Evolutionary conservation across 805 yeast genomes (phyloP).

Genomic region (Candida corydali): DNA sequence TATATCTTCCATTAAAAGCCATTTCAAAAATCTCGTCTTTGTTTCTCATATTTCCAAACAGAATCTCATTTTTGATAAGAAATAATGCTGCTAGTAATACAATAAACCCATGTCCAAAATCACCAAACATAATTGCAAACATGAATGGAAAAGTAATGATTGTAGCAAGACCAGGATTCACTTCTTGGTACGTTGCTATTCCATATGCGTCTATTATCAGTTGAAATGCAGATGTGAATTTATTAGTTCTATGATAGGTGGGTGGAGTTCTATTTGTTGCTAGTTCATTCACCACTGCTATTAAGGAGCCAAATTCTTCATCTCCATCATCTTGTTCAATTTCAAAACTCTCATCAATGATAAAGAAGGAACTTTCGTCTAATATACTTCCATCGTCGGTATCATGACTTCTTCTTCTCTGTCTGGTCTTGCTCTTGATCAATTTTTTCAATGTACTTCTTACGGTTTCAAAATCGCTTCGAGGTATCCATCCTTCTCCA

Average conservation of each 20-base stretch:
- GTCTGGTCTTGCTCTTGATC: conserved; percentile 33
- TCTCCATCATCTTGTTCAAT: conserved; percentile 11
- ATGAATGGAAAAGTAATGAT: conserved; percentile 74
- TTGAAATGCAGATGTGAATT: conserved; percentile 67
- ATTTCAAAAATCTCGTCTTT: conserved; percentile 74
- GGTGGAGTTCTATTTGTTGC: conserved; percentile 67
- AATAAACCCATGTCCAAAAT: conserved; percentile 72
- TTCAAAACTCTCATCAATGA: conserved; percentile 15
- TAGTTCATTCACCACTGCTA: conserved; percentile 53
- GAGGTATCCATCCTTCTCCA: conserved; percentile 76
- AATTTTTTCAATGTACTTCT: conserved; percentile 38
- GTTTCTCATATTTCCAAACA: conserved; percentile 48
- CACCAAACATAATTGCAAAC: conserved; percentile 86
- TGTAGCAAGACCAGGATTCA: conserved; percentile 72
- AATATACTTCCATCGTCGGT: background rate
- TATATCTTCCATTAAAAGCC: conserved; percentile 72
- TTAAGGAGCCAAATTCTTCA: conserved; percentile 18
- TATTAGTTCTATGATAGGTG: conserved; percentile 66
- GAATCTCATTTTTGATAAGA: conserved; percentile 52
- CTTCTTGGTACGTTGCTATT: conserved; percentile 69
- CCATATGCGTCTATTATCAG: conserved; percentile 75
- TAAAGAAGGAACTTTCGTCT: conserved; percentile 16
- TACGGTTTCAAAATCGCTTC: conserved; percentile 39
- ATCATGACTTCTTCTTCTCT: background rate
- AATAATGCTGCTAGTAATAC: conserved; percentile 51